Conservation (phyloP, 225 moss, liverwort and hornwort species). For the Climacium dendroides region DNA sequence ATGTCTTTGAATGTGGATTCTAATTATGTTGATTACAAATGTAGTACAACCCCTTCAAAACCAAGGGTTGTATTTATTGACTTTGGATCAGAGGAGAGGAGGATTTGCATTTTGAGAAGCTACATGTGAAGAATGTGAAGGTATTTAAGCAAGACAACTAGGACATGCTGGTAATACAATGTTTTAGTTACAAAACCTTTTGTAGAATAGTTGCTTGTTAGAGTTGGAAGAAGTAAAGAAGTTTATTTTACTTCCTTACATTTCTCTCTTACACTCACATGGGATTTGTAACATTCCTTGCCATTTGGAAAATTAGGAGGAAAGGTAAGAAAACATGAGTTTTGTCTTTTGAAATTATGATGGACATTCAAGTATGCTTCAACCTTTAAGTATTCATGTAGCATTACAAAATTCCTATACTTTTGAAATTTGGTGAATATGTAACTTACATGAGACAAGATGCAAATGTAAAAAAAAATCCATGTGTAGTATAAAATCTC, state of each 20-base stretch:
- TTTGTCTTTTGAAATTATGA: neutral
- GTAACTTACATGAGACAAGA: neutral
- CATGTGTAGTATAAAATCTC: neutral
- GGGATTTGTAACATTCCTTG: neutral
- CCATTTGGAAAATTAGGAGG: rapidly evolving
- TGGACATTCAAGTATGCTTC: neutral
- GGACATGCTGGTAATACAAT: rapidly evolving
- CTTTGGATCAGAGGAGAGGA: neutral
- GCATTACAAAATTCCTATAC: neutral
- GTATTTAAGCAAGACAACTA: neutral
- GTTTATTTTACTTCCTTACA: neutral
- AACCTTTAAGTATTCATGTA: too few relatives aligned
- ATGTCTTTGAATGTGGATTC: neutral
- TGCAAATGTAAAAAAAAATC: neutral
- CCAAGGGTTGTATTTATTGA: rapidly evolving
- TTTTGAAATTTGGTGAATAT: rapidly evolving
- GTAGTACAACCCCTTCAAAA: neutral
- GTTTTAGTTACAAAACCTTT: neutral
- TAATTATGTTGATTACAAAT: neutral
- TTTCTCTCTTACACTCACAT: neutral
- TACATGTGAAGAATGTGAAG: neutral
- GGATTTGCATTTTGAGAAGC: rapidly evolving
- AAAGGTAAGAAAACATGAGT: neutral
- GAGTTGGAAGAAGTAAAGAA: neutral
- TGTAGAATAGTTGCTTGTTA: neutral